Base-by-base conservation (phyloP, 805 yeast species). In the Scheffersomyces lignosus region DNA sequence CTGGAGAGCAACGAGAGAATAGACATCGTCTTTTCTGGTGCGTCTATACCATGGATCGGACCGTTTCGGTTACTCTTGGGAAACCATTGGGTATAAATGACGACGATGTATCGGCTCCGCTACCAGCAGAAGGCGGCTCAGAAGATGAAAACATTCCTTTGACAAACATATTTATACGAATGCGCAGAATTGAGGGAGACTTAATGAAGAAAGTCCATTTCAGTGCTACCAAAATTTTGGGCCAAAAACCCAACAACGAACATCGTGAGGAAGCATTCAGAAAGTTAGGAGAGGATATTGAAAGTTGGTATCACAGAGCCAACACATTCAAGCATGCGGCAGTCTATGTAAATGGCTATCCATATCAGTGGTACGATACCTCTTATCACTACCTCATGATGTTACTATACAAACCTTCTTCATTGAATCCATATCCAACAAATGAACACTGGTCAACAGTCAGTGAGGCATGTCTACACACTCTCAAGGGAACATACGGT, bases 61-160 rank as follows among this genome's bases (percentile, higher is more conserved):
- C 16, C 18, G 16, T 28, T 12, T 28, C 31, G 12, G 31, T 28
- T 5, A 14, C 31, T 4, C 31, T 28, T 9, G 31, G 31, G 31
- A 14, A 16, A 16, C 31, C 31, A 14, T 14, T 28, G n/a, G 31
- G 31, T 12, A 28, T 28, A 5, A 28, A 28, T 16, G 31, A 28
- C 15, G 31, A 28, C 18, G 31, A 28, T 28, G 15, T 28, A 14
- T 14, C 9, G 10, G 16, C 15, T 28, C 31, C 31, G 10, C 18
- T 28, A 14, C 31, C 31, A 14, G 15, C 14, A 5, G 18, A 8
- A 8, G 5, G 13, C 6, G 18, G 15, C 7, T 15, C 17, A 16
- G 31, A 9, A 13, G 18, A n/a, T 5, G 24, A 20, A 20, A 10
- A 20, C 10, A 20, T 20, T 10, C 9, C 24, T 20, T 20, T 7